phyloP scores from a whole-genome alignment of 169 alveolate species.

The Perkinsus chesapeaki region DNA sequence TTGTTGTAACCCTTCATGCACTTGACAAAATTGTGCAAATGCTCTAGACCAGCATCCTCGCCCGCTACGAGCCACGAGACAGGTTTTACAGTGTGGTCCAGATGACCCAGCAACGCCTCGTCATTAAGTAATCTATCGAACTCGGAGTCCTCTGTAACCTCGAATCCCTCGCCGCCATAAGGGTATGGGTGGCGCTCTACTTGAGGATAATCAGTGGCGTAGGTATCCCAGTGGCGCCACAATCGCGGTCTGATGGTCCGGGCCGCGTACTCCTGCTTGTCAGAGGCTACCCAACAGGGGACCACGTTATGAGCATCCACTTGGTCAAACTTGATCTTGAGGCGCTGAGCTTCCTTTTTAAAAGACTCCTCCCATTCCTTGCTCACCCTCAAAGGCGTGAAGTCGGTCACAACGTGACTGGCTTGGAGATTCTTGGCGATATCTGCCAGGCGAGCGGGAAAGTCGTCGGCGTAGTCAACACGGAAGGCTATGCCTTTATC shows the following conservation, averaged over 20 bases:
- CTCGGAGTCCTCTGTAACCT: not conserved
- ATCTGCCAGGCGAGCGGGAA: not conserved
- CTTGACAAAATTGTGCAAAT: not conserved
- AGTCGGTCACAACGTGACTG: not conserved
- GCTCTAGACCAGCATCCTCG: not conserved
- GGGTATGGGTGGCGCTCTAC: not conserved
- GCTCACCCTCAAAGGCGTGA: not conserved
- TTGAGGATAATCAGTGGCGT: not conserved
- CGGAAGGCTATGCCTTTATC: not conserved
- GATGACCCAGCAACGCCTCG: not conserved
- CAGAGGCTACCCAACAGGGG: constrained; percentile 49
- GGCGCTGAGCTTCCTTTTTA: not conserved
- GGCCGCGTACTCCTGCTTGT: constrained; percentile 29
- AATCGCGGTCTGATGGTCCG: constrained; percentile 4
- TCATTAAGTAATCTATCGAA: not conserved
- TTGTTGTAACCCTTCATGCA: constrained; percentile 15
- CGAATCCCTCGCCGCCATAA: not conserved
- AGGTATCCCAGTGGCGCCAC: not conserved
- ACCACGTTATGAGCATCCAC: constrained; percentile 47
- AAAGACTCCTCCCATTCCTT: not conserved
- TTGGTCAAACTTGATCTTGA: constrained; percentile 13
- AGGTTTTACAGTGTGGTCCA: not conserved
- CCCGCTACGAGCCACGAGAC: not conserved
- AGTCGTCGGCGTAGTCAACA: not conserved
- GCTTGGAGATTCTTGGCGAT: not conserved